Conservation (phyloP, 2,329 filamentous ascomycete species). For the Fusarium penzigii region DNA sequence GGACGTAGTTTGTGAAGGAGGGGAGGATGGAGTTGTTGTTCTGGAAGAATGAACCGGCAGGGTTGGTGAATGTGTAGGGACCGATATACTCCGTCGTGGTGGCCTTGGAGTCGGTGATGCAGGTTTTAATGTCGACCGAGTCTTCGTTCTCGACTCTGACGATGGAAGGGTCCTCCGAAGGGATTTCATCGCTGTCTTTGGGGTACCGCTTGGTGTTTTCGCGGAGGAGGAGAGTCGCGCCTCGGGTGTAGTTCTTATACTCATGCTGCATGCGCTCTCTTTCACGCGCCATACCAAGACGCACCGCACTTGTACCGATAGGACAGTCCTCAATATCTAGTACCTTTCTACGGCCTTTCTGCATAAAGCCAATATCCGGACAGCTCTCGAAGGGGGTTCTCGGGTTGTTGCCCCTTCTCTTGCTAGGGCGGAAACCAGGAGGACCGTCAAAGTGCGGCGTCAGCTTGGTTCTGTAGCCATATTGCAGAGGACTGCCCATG, state of each 20-base stretch:
- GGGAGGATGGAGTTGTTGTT: constrained; percentile 99
- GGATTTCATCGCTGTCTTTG: constrained; percentile 43
- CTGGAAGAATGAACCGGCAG: constrained; percentile 94
- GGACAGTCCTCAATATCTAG: constrained; percentile 98
- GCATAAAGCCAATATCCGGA: constrained; percentile 87
- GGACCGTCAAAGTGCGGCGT: constrained; percentile 94
- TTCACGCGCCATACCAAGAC: constrained; percentile 76
- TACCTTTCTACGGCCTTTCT: constrained; percentile 76
- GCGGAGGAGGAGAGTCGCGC: constrained; percentile 85
- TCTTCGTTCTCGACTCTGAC: constrained; percentile 52
- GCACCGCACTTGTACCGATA: constrained; percentile 85
- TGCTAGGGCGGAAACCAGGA: constrained; percentile 51
- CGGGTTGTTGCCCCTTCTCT: constrained; percentile 49
- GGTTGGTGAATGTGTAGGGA: constrained; percentile 83
- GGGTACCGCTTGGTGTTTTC: constrained; percentile 75
- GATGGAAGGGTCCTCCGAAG: constrained; percentile 35
- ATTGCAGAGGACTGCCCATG: constrained; percentile 86
- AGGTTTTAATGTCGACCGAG: constrained; percentile 79
- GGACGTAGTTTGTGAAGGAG: constrained; percentile 83
- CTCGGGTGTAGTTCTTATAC: constrained; percentile 70
- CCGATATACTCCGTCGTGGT: constrained; percentile 87
- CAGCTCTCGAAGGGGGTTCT: constrained; percentile 55
- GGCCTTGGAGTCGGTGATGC: constrained; percentile 82
- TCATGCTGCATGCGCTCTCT: constrained; percentile 73
- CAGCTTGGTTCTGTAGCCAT: constrained; percentile 93